Evolutionary conservation across 768 basidiomycete species (phyloP).

Genomic region (Sarcomyxa edulis): DNA sequence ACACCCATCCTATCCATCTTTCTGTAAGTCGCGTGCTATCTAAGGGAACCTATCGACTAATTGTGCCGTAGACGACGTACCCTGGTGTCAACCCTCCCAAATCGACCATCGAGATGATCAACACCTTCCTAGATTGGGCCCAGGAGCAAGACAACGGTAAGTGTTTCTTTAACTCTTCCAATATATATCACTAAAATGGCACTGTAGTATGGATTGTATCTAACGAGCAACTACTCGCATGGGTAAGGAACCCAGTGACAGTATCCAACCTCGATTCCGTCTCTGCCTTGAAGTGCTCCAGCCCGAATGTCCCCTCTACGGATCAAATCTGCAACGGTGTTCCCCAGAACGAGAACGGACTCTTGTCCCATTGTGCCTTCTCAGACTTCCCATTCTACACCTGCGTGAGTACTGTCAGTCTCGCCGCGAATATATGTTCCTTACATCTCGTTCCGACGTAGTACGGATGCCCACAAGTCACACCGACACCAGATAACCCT

Average conservation of each 20-base stretch:
- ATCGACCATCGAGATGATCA: constrained; percentile 70
- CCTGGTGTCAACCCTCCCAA: constrained; percentile 49
- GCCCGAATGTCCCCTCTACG: constrained; percentile 50
- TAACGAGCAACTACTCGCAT: constrained; percentile 64
- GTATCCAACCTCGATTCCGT: constrained; percentile 50
- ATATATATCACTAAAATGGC: background rate
- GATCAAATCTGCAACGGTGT: constrained; percentile 74
- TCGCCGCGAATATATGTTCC: background rate
- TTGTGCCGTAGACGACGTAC: constrained; percentile 37
- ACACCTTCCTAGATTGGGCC: constrained; percentile 77
- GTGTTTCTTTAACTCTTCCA: constrained; percentile 12
- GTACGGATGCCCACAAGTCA: constrained; percentile 66
- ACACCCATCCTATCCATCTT: constrained; percentile 78
- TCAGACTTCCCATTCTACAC: constrained; percentile 76
- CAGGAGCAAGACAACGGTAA: constrained; percentile 61
- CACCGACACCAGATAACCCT: constrained; percentile 55
- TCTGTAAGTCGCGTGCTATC: constrained; percentile 34
- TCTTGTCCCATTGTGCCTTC: constrained; percentile 59
- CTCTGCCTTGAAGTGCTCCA: constrained; percentile 55
- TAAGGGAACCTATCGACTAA: constrained; percentile 4
- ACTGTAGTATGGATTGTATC: constrained; percentile 67
- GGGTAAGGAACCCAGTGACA: constrained; percentile 68
- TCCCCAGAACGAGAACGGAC: constrained; percentile 57
- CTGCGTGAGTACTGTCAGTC: constrained; percentile 47
- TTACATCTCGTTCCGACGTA: constrained; percentile 17